Conservation (phyloP, 1,284 basidiomycete species). For the Ceratobasidium sp. region DNA sequence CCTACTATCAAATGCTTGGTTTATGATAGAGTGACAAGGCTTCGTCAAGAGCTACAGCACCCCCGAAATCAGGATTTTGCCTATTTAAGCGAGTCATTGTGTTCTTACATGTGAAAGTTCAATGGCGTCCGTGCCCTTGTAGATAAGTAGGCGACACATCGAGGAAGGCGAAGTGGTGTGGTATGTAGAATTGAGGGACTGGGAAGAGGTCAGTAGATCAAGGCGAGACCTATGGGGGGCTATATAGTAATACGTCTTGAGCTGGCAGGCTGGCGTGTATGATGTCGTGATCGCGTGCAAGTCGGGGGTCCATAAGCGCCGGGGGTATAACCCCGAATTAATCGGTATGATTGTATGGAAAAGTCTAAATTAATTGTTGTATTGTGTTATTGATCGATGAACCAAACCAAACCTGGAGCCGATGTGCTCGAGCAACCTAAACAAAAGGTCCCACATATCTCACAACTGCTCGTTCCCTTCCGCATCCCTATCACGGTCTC, state of each 20-base stretch:
- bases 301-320: constrained; percentile 27
- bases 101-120: constrained; percentile 80
- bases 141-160: constrained; percentile 91
- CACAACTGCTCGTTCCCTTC: background rate
- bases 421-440: no score
- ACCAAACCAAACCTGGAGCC: no score
- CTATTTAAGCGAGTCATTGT: background rate
- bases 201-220: background rate
- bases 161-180: no score
- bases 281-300: constrained; percentile 37
- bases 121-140: constrained; percentile 89
- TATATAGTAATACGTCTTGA: constrained; percentile 13
- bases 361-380: no score
- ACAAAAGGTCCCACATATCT: no score
- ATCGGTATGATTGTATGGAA: no score
- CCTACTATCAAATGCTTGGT: constrained; percentile 93
- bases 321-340: no score
- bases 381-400: no score
- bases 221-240: background rate
- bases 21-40: constrained; percentile 95
- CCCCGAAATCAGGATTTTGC: constrained; percentile 42
- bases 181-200: no score
- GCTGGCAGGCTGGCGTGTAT: constrained; percentile 5
- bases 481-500: background rate
- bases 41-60: constrained; percentile 77